Evolutionary conservation across 768 basidiomycete species (phyloP), one percentile per base, ranked within the genome.

Genomic region (Leccinum imitatum): DNA sequence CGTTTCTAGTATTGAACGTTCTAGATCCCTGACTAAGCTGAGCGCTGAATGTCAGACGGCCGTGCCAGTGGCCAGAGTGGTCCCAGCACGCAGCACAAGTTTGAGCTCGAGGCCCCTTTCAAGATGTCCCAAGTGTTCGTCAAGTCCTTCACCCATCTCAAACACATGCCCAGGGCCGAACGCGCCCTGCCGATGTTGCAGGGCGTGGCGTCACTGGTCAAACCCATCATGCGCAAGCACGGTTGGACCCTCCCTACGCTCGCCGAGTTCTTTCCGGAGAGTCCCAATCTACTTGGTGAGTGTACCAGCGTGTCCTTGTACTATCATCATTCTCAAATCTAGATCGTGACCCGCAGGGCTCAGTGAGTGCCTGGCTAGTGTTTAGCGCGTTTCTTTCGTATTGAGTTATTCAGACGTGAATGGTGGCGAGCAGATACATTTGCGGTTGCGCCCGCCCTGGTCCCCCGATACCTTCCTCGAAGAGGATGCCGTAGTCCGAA

Each of bases 151-250:
- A 86, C 86, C 19, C 86, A 91, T 70, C 80, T 94, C 62, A 89
- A 85, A 61, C 82, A 81, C 59, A 81, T 79, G 67, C 87, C 87
- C 41, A 82, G 84, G 65, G 82, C 85, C 48, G 83, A 89, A 62
- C 80, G 83, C 41, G 91, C 93, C 17, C 78, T 92, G 47, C 71
- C 78, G 15, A 77, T 90, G 69, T 79, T 95, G 39, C 82, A 89
- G 65, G 81, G 81, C 62, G 79, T 91, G 31, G 87, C 89, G 1
- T 86, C 87, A 2, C 80, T 92, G 53, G 93, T 96, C 53, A 95
- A 95, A 72, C 95, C 95, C 7, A 93, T 98, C 64, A 97, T 97
- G 95, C 79, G 87, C 59, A 91, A 87, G 64, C 88, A 88, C 65
- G 76, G 76, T 5, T 98, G 95, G 95, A 79, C 82, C 27, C 78